phyloP scores from a whole-genome alignment of 176 grass and related monocot genomes.

The Raddia distichophylla region DNA sequence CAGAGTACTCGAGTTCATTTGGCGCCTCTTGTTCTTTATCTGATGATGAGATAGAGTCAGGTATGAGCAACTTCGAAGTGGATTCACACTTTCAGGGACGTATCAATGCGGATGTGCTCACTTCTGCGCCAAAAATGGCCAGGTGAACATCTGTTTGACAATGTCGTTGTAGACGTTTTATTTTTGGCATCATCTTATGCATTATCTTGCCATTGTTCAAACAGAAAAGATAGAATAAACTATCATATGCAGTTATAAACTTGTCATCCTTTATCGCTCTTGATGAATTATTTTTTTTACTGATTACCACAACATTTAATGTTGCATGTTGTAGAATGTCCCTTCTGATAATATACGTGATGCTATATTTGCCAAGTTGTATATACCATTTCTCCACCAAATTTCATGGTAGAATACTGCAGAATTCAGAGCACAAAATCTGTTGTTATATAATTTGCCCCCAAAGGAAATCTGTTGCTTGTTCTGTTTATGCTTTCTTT shows the following conservation, averaged over 20 bases:
- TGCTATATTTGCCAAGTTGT: neutral
- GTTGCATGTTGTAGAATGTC: neutral
- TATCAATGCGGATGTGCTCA: conserved; percentile 18
- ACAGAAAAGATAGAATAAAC: neutral
- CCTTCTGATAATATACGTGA: neutral
- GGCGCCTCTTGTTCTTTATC: conserved; percentile 57
- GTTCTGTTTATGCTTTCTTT: neutral
- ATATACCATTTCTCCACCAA: neutral
- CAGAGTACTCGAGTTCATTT: conserved; percentile 87
- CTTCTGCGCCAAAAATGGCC: conserved; percentile 20
- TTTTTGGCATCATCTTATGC: neutral
- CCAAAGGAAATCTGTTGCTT: neutral
- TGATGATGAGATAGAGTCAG: conserved; percentile 44
- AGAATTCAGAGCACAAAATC: neutral
- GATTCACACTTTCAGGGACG: conserved; percentile 54
- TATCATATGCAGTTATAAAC: neutral
- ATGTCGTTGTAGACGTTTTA: neutral
- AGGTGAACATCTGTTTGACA: conserved; percentile 45
- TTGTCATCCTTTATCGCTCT: neutral
- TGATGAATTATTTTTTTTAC: conserved; percentile 13
- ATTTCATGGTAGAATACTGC: neutral
- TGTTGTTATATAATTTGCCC: neutral
- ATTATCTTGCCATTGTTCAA: neutral
- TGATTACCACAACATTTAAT: conserved; percentile 2
- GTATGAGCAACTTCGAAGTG: conserved; percentile 48